Evolutionary conservation across 108 stramenopile species (phyloP), one percentile per base, ranked within the genome.

Genomic region (Nitzschia sp.): DNA sequence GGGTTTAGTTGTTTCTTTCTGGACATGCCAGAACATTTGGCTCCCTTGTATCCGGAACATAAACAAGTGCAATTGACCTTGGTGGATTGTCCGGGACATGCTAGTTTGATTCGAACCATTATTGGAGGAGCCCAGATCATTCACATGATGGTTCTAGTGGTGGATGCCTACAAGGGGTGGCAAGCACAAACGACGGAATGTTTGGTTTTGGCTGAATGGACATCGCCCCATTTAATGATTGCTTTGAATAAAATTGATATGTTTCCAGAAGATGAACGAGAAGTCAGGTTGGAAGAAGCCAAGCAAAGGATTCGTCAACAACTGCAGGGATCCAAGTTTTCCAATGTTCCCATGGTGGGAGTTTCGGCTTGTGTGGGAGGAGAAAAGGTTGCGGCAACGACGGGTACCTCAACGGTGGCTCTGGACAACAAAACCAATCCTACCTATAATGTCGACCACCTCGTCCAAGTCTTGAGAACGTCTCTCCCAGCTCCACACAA

Each of bases 181-280:
- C 98, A 99, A 70, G 93, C 97, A 8, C 99, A 99, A 79, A 99
- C 99, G 10, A 96, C 93, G 11, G 99, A 99, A 80, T 99, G 99
- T 69, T 76, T 98, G 26, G 97, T 99, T 38, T 86, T 99, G 63
- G 98, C 95, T 14, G 97, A 98, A 79, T 85, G 97, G 62, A 97
- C 96, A 12, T 83, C 86, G 41, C 82, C 90, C 8, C 79, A 89
- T 61, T 66, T 98, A 25, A 77, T 98, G 8, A 88, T 97, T 12
- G 97, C 86, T 9, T 76, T 97, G 14, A 97, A 97, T 67, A 97
- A 97, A 77, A 75, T 92, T 19, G 97, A 97, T 72, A 67, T 93
- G 78, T 89, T 97, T 53, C 82, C 91, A 3, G 78, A 74, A 52
- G 65, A 78, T 9, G 85, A 93, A 77, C 73, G 88, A 14, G 90